These are phyloP conservation scores for Camptophora hylomeconis DNA, from an alignment of 2,329 filamentous ascomycete species.

Conservation along the genomic window DNA sequence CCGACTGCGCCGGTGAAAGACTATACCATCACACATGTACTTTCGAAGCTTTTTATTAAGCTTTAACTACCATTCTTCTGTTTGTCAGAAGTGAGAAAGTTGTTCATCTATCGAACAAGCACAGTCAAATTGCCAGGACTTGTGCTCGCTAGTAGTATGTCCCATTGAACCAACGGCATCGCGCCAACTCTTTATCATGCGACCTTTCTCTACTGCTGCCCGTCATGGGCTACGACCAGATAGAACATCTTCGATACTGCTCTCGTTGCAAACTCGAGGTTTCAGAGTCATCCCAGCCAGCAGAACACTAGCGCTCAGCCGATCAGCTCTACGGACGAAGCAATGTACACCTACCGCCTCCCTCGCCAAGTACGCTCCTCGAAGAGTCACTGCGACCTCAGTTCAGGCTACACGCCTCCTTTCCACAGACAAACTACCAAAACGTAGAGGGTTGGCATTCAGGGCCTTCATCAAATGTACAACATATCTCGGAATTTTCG, in stretches of 20 bases:
- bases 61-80: too few relatives aligned
- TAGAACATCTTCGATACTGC: neutral
- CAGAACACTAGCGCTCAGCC: neutral
- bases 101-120: too few relatives aligned
- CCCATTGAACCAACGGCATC: too few relatives aligned
- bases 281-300: too few relatives aligned
- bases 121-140: too few relatives aligned
- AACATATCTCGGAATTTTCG: conserved; percentile 60
- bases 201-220: neutral
- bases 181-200: conserved; percentile 18
- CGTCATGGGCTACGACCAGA: conserved; percentile 3
- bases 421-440: conserved; percentile 23
- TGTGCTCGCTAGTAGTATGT: too few relatives aligned
- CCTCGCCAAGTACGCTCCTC: conserved; percentile 15
- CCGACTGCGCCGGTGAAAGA: too few relatives aligned
- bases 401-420: conserved; percentile 11
- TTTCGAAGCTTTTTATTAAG: too few relatives aligned
- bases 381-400: conserved; percentile 3
- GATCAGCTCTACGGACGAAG: neutral
- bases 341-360: conserved; percentile 13
- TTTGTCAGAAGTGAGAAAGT: too few relatives aligned
- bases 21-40: too few relatives aligned
- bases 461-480: conserved; percentile 56
- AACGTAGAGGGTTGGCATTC: conserved; percentile 23
- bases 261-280: conserved; percentile 10